These are phyloP conservation scores for Aspergillus proliferans DNA, from an alignment of 2,329 filamentous ascomycete species.

Conservation along the genomic window DNA sequence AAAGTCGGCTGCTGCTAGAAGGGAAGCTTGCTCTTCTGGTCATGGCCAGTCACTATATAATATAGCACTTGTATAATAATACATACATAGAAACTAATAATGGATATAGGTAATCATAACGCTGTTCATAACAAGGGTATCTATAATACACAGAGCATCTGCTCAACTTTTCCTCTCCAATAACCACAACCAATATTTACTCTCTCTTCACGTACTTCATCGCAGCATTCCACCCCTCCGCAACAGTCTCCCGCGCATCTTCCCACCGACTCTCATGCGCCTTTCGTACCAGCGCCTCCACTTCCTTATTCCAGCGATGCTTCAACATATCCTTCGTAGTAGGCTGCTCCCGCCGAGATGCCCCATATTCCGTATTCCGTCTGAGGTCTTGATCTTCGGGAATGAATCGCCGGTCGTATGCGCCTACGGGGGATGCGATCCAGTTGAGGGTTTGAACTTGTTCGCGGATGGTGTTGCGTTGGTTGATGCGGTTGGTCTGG, in stretches of 20 bases:
- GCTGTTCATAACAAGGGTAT: conserved; percentile 2
- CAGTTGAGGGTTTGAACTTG: conserved; percentile 38
- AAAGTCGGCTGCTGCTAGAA: too few relatives aligned
- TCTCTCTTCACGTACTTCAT: conserved; percentile 26
- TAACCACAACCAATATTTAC: conserved; percentile 9
- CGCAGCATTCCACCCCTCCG: conserved; percentile 49
- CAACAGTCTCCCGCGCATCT: conserved; percentile 43
- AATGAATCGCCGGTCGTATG: conserved; percentile 27
- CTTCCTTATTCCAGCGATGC: conserved; percentile 70
- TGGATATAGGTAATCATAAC: conserved; percentile 6
- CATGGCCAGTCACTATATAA: background rate
- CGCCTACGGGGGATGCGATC: conserved; percentile 29
- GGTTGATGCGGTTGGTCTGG: conserved; percentile 56
- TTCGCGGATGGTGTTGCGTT: conserved; percentile 40
- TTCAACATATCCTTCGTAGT: conserved; percentile 62
- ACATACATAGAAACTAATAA: conserved; percentile 1
- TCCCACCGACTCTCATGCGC: conserved; percentile 62
- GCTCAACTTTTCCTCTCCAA: background rate
- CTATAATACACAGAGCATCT: background rate
- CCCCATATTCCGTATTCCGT: conserved; percentile 7
- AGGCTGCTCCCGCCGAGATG: conserved; percentile 20
- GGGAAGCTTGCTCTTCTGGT: background rate
- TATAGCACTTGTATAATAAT: background rate
- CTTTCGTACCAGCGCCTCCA: conserved; percentile 61
- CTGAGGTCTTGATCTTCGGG: conserved; percentile 8